phyloP scores from a whole-genome alignment of 345 rosid species.

The Aquilaria yunnanensis region DNA sequence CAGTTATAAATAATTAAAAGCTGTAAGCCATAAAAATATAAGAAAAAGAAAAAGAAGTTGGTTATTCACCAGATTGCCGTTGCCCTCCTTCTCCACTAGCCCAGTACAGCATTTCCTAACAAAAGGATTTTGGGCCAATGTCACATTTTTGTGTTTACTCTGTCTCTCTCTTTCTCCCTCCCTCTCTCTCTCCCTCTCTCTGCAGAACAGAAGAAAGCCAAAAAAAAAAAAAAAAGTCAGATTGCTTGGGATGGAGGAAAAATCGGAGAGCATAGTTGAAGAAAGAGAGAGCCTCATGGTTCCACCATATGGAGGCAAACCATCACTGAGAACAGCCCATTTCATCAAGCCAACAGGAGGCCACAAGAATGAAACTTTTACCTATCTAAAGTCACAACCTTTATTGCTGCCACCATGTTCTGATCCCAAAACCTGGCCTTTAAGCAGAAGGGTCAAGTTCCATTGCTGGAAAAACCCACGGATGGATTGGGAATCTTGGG shows the following conservation, averaged over 20 bases:
- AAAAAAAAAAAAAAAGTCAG: too few relatives aligned
- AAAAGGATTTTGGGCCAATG: too few relatives aligned
- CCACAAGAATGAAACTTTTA: slow-evolving; percentile 12
- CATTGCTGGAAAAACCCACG: slow-evolving; percentile 28
- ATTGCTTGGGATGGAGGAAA: slow-evolving; percentile 12
- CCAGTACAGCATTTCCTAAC: too few relatives aligned
- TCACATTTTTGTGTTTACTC: too few relatives aligned
- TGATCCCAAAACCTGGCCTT: slow-evolving; percentile 21
- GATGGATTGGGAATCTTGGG: slow-evolving; percentile 38
- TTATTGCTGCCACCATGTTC: background rate
- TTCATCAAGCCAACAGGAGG: slow-evolving; percentile 19
- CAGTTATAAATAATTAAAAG: too few relatives aligned
- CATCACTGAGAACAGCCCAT: slow-evolving; percentile 27
- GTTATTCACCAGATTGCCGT: too few relatives aligned
- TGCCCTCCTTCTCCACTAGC: too few relatives aligned
- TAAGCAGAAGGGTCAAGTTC: slow-evolving; percentile 13
- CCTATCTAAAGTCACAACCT: slow-evolving; percentile 7
- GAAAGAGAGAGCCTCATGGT: slow-evolving; percentile 37
- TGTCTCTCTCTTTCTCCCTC: too few relatives aligned
- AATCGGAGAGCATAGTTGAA: slow-evolving; percentile 24
- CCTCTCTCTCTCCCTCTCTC: too few relatives aligned
- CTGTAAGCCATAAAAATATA: too few relatives aligned
- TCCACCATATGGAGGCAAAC: slow-evolving; percentile 14
- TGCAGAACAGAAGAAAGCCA: too few relatives aligned
- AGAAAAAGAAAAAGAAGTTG: too few relatives aligned